Base-by-base conservation (phyloP, 805 yeast genomes). In the Ascoidea asiatica region DNA sequence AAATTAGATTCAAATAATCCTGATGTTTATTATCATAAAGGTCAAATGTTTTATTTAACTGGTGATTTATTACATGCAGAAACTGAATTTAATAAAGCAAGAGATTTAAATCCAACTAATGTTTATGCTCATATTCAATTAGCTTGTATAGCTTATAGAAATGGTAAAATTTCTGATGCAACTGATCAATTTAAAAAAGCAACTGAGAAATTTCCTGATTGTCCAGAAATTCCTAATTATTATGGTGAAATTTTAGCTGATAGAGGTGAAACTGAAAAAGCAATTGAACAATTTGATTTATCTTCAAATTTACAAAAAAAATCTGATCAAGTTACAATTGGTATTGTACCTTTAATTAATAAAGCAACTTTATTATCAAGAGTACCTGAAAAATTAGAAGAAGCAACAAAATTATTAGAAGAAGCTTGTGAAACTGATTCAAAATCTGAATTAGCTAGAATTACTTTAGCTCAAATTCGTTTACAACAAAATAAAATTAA, bases 231-330 rank as follows among this genome's bases (percentile, higher is more conserved):
- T 54, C 95, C 92, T 67, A 89, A 87, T 69, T 92, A 88, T 65
- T 88, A 80, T 59, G 98, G 97, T 58, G 98, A 92, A 68, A 81
- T 90, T 43, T 72, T 90, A 56, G 79, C 85, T 50, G 97, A 90
- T 60, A 73, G 73, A 55, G 82, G 81, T 59, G 86, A 84, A 54
- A 65, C 75, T 46, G 72, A 62, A 23, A 81, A 73, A 49, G 96
- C 97, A 46, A 63, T 77, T 48, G 77, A 77, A 58, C 89, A 87
- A 66, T 90, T 88, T 60, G 95, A 89, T 51, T 73, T 76, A 55
- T 87, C 97, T 45, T 80, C 79, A 45, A 78, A 84, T 62, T 71
- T 92, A 58, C 97, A 90, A 68, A 75, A 73, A 52, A 76, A 76
- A 42, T 63, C 78, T 53, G 73, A 78, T 43, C 73, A 71, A 41